A percentile compares a stretch with the other conserved stretches of the same genome.
phyloP scores from a whole-genome alignment of 129 eudicot genomes.

The Flaveria sonorensis region DNA sequence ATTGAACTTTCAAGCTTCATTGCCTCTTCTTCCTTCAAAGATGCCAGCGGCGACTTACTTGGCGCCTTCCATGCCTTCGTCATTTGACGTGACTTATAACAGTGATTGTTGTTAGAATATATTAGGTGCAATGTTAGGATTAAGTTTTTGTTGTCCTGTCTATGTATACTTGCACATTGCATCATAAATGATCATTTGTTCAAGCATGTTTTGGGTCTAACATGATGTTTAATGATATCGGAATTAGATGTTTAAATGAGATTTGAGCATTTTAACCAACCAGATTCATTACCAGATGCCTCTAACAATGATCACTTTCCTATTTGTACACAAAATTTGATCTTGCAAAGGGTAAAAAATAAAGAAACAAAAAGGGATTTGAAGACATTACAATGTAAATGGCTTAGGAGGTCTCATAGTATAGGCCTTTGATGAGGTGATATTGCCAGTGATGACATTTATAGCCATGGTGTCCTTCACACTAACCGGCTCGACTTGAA shows the following conservation, averaged over 20 bases:
- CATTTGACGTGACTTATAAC: too few relatives aligned
- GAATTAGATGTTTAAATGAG: not conserved
- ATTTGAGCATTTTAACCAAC: not conserved
- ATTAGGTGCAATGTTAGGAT: too few relatives aligned
- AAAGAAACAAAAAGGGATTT: not conserved
- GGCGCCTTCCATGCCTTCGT: not conserved
- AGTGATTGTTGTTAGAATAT: too few relatives aligned
- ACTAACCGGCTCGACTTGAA: slow-evolving; percentile 48
- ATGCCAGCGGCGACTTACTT: slow-evolving; percentile 9
- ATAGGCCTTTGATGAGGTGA: slow-evolving; percentile 70
- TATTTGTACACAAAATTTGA: slow-evolving; percentile 24
- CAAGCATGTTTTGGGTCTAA: too few relatives aligned
- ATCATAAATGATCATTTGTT: too few relatives aligned
- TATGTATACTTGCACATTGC: too few relatives aligned
- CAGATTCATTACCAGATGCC: not conserved
- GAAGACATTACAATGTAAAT: slow-evolving; percentile 46
- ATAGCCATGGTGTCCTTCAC: slow-evolving; percentile 53
- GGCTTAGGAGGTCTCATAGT: slow-evolving; percentile 50
- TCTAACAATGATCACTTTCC: slow-evolving; percentile 18
- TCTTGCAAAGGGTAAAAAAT: slow-evolving; percentile 21
- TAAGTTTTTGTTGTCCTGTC: too few relatives aligned
- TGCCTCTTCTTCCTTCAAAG: slow-evolving; percentile 3
- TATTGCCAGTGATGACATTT: slow-evolving; percentile 54
- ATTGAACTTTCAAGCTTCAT: not conserved
- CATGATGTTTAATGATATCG: too few relatives aligned